A percentile compares a stretch with the other conserved stretches of the same genome.
These are phyloP conservation scores for Casuarina glauca DNA, from an alignment of 306 rosid genomes.

Conservation along the genomic window DNA sequence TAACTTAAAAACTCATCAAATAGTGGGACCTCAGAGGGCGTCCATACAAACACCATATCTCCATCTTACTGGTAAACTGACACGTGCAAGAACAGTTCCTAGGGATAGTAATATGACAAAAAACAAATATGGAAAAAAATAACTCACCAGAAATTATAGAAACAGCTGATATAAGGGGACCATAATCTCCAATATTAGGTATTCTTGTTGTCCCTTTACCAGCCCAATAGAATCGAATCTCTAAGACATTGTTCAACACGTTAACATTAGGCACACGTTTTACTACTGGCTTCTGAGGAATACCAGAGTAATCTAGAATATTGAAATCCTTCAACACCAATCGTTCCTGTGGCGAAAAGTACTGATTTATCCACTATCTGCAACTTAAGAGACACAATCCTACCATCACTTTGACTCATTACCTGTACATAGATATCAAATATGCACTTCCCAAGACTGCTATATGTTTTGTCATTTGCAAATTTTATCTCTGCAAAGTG, in stretches of 20 bases:
- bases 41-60: too few species aligned
- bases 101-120: too few species aligned
- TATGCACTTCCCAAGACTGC: background rate
- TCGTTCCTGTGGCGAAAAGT: background rate
- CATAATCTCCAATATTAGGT: background rate
- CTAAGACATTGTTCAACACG: background rate
- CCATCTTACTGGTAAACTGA: too few species aligned
- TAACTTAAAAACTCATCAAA: too few species aligned
- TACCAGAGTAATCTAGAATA: background rate
- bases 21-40: too few species aligned
- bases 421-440: background rate
- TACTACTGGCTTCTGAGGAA: background rate
- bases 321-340: background rate
- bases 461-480: too few species aligned
- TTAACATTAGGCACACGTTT: background rate
- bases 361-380: background rate
- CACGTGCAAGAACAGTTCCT: too few species aligned
- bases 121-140: background rate
- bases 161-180: constrained; percentile 6
- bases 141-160: background rate
- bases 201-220: constrained; percentile 1
- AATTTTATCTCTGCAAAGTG: too few species aligned
- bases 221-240: background rate
- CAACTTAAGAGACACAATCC: too few species aligned
- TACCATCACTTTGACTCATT: background rate